Evolutionary conservation across 805 yeast species (phyloP).

Genomic region (Geotrichum ghanense): DNA sequence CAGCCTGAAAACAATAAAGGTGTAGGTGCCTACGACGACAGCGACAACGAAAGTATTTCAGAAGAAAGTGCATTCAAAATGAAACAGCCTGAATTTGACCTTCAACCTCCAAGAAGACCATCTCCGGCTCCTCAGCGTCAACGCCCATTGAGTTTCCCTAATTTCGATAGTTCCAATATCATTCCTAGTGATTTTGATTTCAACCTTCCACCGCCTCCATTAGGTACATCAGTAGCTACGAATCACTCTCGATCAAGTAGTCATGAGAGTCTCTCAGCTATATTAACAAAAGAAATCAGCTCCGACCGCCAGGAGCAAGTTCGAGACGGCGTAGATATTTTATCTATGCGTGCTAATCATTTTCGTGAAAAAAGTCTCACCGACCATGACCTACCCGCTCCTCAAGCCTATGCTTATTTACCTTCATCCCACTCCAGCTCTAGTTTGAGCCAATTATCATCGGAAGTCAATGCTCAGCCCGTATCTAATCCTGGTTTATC

Average conservation of each 20-base stretch:
- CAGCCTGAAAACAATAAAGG: no score
- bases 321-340: not conserved
- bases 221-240: not conserved
- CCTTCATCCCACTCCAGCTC: no score
- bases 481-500: no score
- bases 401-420: not conserved
- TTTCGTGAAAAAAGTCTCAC: not conserved
- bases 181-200: not conserved
- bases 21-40: not conserved
- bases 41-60: not conserved
- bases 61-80: not conserved
- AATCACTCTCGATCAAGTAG: not conserved
- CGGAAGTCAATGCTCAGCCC: no score
- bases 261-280: not conserved
- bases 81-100: no score
- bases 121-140: not conserved
- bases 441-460: no score
- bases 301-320: not conserved
- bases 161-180: not conserved
- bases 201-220: not conserved
- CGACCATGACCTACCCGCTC: no score
- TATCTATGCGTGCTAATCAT: not conserved
- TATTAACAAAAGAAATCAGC: not conserved
- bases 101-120: not conserved
- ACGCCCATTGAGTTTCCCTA: not conserved